These are phyloP conservation scores for Polytrichum commune DNA, from an alignment of 225 moss, liverwort and hornwort genomes.

Conservation along the genomic window DNA sequence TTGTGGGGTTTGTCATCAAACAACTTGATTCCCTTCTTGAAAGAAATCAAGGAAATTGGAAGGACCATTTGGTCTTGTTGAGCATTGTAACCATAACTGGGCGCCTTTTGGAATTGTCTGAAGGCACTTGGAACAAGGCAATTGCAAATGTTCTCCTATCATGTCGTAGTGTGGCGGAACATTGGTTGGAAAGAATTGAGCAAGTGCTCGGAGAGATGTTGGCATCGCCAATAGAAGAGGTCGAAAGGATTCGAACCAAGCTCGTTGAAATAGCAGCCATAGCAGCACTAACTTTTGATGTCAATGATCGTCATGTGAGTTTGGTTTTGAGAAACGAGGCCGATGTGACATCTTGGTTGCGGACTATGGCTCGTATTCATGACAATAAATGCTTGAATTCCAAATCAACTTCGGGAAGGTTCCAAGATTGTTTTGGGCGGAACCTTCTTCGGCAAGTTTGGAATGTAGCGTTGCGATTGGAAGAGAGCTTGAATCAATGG, in stretches of 20 bases:
- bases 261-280: constrained; percentile 38
- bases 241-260: constrained; percentile 23
- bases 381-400: constrained; percentile 21
- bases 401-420: background rate
- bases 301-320: constrained; percentile 3
- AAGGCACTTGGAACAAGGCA: constrained; percentile 15
- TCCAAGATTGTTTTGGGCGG: background rate
- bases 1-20: constrained; percentile 5
- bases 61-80: constrained; percentile 29
- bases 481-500: background rate
- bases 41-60: constrained; percentile 29
- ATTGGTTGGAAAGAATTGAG: constrained; percentile 23
- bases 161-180: constrained; percentile 22
- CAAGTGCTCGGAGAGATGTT: constrained; percentile 23
- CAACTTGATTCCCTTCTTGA: background rate
- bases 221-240: constrained; percentile 24
- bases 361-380: constrained; percentile 9
- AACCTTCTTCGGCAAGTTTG: constrained; percentile 28
- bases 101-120: constrained; percentile 15
- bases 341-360: constrained; percentile 33
- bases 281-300: constrained; percentile 40
- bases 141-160: background rate
- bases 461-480: constrained; percentile 11
- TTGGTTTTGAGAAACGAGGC: background rate
- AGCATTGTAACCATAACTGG: constrained; percentile 16